Evolutionary conservation across 2,329 filamentous ascomycete genomes (phyloP), one percentile per base, ranked within the genome.

Genomic region (Ophiostoma populinum): DNA sequence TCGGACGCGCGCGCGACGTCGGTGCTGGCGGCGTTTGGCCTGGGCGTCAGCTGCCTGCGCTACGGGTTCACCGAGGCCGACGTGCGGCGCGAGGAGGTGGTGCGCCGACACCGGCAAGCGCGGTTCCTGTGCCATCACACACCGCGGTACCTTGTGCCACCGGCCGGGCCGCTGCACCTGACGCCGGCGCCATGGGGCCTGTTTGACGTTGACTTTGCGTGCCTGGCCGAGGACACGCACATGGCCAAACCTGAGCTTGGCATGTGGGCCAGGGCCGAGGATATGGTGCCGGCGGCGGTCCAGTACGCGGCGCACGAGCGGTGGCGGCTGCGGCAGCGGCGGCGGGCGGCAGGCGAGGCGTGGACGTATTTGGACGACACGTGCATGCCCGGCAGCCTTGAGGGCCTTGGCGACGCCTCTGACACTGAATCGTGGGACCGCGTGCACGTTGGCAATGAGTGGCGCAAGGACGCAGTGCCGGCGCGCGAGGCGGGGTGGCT

Each of bases 171-270:
- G n/a, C n/a, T n/a, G n/a, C n/a, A n/a, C n/a, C n/a, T n/a, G n/a
- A n/a, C n/a, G n/a, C n/a, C n/a, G n/a, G n/a, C n/a, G n/a, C n/a
- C n/a, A n/a, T n/a, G n/a, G n/a, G n/a, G n/a, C n/a, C 21, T 22
- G 21, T 22, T 11, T 22, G 21, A 51, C 42, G 52, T 76, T 28
- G 62, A 67, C 45, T 74, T 76, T 40, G 57, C 66, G 6, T 65
- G 67, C 40, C 61, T 75, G 48, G 76, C 70, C 13, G 78, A 77
- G 42, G 70, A 76, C 44, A 64, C 69, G 5, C 72, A 71, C 0
- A 47, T 53, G 17, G 67, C 69, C 43, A 79, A 79, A 48, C 74
- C 74, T 0, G 56, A 70, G 35, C 42, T 39, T 7, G 43, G 47
- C 3, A 73, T 78, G 2, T 79, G 77, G 41, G 49, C 56, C 1